Evolutionary conservation across 2,329 filamentous ascomycete genomes (phyloP), one percentile per base, ranked within the genome.

Genomic region (Emmonsia crescens): DNA sequence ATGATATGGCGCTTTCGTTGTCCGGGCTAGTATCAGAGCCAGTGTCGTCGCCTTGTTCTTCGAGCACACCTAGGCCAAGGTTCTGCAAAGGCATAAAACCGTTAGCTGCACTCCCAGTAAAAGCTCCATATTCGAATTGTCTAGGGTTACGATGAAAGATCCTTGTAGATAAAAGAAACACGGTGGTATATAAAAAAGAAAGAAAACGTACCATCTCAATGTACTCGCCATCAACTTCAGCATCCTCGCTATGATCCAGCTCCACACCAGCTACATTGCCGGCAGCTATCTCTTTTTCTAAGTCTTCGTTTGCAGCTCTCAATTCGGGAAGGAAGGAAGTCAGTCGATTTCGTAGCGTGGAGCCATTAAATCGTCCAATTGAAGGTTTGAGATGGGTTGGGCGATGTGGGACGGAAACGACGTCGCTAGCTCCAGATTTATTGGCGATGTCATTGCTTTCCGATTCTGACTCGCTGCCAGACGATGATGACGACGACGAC

Each of bases 31-130:
- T 44, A 57, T 58, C 61, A 38, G 60, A 52, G 60, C 29, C 60
- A n/a, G 67, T 64, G 19, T 63, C 65, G 3, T 70, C 68, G 6
- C 63, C 61, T 60, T 74, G 74, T 63, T 78, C 76, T 67, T 77
- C 74, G 24, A 79, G 66, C 5, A 79, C 77, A 10, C 77, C 77
- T 12, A 79, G 66, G 5, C 76, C 76, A 55, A 79, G 69, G 62
- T 79, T 74, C 75, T 77, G 48, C 54, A 62, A 44, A 59, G 56
- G 19, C 2, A 38, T n/a, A 52, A 29, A 29, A 57, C 5, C 21
- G 38, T 65, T 59, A 65, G 60, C 54, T 48, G 54, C 4, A 10
- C 14, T 40, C 21, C 24, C 6, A 36, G 24, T 0, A 57, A 57
- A 40, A 29, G 19, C 8, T n/a, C 51, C 31, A 60, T 21, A 60